Base-by-base conservation (phyloP, 1,284 basidiomycete genomes). In the Pascua guehoae region DNA sequence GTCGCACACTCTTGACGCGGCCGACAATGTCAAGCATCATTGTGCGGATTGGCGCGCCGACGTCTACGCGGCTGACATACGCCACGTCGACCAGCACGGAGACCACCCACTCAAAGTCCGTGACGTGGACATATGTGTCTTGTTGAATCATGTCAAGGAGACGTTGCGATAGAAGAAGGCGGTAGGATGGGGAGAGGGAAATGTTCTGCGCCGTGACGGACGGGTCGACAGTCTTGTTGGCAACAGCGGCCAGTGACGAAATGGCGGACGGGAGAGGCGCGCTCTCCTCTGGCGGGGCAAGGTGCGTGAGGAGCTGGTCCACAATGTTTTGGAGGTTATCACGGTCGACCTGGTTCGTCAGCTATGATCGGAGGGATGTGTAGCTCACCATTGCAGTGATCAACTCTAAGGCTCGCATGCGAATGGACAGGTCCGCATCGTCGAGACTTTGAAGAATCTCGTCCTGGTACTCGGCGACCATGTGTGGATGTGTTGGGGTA, bases 31-130 rank as follows among this genome's bases (percentile, higher is more conserved):
- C 95, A 17, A 95, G 85, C 4, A 98, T 79, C 66, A 92, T 88
- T 63, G 89, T 85, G 7, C 86, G 82, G 58, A 96, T 86, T 65
- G 86, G 83, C 0, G 77, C 65, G 0, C 91, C 91, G 39, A 95
- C 81, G 66, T 88, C 80, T 54, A 86, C 89, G 44, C 85, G 84
- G 46, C 88, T 88, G 46, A 97, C 83, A 70, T 92, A 90, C 0
- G 89, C 85, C 2, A 98, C 82, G 66, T 96, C 91, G 47, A 96
- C 83, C 24, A 97, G 84, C 4, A 94, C 90, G 9, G 93, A 95
- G 32, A 98, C 81, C 71, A 92, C 96, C 96, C 96, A 99, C 68
- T 94, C 88, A 70, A 98, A 97, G 76, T 98, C 92, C 41, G 83
- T 82, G 41, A 99, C 83, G 68, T 94, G 88, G 53, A 86, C 85